Conservation (phyloP, 208 protist genomes). For the Leishmania martiniquensis region DNA sequence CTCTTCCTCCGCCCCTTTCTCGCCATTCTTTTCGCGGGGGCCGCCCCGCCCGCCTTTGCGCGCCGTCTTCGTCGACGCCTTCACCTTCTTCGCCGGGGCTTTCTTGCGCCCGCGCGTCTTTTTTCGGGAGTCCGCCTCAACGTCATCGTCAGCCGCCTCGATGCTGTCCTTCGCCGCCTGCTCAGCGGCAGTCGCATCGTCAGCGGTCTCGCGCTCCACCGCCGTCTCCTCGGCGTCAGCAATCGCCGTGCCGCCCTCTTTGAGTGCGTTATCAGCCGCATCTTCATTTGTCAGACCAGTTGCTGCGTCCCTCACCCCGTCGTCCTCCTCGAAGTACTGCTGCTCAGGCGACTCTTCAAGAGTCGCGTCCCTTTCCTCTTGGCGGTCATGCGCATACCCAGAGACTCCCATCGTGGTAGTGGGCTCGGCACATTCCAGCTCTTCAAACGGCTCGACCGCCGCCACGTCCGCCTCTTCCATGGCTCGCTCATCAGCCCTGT, state of each 20-base stretch:
- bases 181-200: neutral
- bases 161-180: neutral
- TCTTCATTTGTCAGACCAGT: neutral
- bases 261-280: neutral
- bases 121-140: neutral
- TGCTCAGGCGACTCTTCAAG: neutral
- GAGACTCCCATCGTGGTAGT: conserved; percentile 10
- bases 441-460: conserved; percentile 9
- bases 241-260: neutral
- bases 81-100: neutral
- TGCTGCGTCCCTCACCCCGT: neutral
- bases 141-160: neutral
- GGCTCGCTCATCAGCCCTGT: neutral
- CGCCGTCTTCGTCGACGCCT: neutral
- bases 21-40: neutral
- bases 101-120: neutral
- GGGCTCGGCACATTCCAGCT: conserved; percentile 5
- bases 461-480: neutral
- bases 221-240: neutral
- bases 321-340: neutral
- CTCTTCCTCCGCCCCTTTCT: neutral
- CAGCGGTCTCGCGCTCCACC: neutral
- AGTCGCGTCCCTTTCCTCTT: neutral
- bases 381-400: neutral
- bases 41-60: neutral